phyloP scores from a whole-genome alignment of 306 rosid species.

The Hylodesmum podocarpum region DNA sequence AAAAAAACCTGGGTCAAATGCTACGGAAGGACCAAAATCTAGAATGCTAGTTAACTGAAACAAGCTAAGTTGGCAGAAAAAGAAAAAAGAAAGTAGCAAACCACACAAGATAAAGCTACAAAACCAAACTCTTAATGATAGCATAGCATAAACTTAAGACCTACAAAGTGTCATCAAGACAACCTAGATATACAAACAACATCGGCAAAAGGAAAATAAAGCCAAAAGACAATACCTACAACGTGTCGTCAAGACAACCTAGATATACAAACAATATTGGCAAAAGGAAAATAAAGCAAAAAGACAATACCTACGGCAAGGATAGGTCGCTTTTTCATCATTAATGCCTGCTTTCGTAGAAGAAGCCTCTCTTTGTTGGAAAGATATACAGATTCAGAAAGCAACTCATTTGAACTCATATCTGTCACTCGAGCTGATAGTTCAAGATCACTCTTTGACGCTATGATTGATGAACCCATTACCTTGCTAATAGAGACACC shows the following conservation, averaged over 20 bases:
- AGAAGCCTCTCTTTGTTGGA: conserved; percentile 86
- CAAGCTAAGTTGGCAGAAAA: not conserved
- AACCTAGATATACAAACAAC: not conserved
- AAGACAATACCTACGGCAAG: conserved; percentile 74
- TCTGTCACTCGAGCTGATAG: conserved; percentile 33
- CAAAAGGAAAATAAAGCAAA: conserved; percentile 6
- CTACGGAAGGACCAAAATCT: not conserved
- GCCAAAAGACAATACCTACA: conserved; percentile 60
- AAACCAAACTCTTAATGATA: not conserved
- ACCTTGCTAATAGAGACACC: conserved; percentile 27
- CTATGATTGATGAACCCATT: conserved; percentile 33
- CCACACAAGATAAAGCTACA: not conserved
- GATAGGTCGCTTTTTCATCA: conserved; percentile 72
- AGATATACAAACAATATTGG: not conserved
- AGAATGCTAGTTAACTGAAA: not conserved
- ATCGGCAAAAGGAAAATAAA: not conserved
- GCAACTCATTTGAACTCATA: conserved; percentile 32
- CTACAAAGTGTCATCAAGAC: not conserved
- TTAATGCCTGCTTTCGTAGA: conserved; percentile 76
- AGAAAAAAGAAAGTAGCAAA: not conserved
- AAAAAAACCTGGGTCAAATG: not conserved
- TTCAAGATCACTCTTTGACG: conserved; percentile 35
- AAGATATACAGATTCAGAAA: conserved; percentile 50
- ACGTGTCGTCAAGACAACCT: conserved; percentile 8
- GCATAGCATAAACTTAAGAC: conserved; percentile 2